Evolutionary conservation across 2,329 filamentous ascomycete species (phyloP), one percentile per base, ranked within the genome.

Genomic region (Diaporthe sp.): DNA sequence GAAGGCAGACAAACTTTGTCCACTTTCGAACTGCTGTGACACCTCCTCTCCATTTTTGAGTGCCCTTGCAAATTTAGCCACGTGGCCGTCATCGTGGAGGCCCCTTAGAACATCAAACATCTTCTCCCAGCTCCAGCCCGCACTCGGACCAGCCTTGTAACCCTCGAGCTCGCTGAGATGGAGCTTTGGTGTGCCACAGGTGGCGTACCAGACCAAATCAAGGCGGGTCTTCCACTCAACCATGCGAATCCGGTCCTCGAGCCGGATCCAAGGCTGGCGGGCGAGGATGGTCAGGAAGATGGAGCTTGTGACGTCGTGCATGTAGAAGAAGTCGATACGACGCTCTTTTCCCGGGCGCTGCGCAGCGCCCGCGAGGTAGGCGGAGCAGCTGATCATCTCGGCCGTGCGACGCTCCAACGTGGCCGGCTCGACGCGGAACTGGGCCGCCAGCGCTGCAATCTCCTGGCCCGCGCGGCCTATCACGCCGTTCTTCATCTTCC

Each of bases 281-380:
- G 67, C 67, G 15, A 86, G 73, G 0, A 82, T 79, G 46, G 49
- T 80, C 28, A 83, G 77, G 77, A 83, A 83, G 58, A 86, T 79
- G 72, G 76, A 78, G 75, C 79, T 79, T 17, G 82, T 85, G 4
- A 85, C 82, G 58, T 61, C 73, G 77, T 86, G 84, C 81, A 83
- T 81, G 28, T 73, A 72, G 85, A 90, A 94, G 83, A 95, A 95
- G 82, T 95, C 93, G 78, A 94, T 88, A 79, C 91, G 93, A 60
- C 84, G 82, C 78, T 90, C 90, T 39, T 86, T 84, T 0, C 89
- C 88, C 15, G 87, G 84, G 78, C 91, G 89, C 1, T 93, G 88
- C 2, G 88, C 86, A 4, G 82, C 79, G n/a, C 80, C 79, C 8
- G 75, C 72, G 2, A 77, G 46, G 58, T 77, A 81, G 3, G 80